Evolutionary conservation across 2,329 filamentous ascomycete species (phyloP).

Genomic region (Grosmannia clavigera): DNA sequence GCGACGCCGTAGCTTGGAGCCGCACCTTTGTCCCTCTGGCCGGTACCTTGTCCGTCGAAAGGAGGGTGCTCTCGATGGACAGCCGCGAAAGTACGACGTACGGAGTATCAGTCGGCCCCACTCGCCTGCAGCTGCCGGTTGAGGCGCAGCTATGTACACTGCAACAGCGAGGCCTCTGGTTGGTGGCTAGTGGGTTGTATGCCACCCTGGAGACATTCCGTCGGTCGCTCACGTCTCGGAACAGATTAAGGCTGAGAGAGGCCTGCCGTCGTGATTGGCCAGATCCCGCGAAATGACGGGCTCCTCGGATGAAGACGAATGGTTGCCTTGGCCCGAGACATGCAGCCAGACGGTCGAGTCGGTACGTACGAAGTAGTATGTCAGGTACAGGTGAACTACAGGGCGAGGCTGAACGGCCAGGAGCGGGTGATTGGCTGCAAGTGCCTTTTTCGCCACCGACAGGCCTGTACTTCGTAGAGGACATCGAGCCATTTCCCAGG

Average conservation of each 20-base stretch:
- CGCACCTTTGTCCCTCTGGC: background rate
- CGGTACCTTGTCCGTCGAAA: background rate
- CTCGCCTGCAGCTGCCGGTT: background rate
- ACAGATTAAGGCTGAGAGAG: background rate
- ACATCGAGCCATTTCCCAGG: too few relatives aligned
- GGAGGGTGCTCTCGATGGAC: too few relatives aligned
- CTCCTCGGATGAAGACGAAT: background rate
- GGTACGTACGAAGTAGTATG: background rate
- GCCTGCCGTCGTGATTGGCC: background rate
- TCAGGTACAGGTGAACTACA: too few relatives aligned
- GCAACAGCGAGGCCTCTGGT: too few relatives aligned
- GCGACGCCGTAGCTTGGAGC: background rate
- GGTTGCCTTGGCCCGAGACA: background rate
- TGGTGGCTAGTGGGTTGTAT: too few relatives aligned
- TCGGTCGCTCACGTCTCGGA: background rate
- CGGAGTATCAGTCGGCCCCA: background rate
- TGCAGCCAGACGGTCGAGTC: background rate
- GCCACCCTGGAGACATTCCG: too few relatives aligned
- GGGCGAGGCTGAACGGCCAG: too few relatives aligned
- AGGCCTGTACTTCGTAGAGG: too few relatives aligned
- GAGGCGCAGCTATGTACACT: background rate
- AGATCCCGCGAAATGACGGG: too few relatives aligned
- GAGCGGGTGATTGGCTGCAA: too few relatives aligned
- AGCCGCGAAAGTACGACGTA: too few relatives aligned
- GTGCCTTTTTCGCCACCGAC: too few relatives aligned